Evolutionary conservation across 2,329 filamentous ascomycete species (phyloP).

Genomic region (Pestalotiopsis fici): DNA sequence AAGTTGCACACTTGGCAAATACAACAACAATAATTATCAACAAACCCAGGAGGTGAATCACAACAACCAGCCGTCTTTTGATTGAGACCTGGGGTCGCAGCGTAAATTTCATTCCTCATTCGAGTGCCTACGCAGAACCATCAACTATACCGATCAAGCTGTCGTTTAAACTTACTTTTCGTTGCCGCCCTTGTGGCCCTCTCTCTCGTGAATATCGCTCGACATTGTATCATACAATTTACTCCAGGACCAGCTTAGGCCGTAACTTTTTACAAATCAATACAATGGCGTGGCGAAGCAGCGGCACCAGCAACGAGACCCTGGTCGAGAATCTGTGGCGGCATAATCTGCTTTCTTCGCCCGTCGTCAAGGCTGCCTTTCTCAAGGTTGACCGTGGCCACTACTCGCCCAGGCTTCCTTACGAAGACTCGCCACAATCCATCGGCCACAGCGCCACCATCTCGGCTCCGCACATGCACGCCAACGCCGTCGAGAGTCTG

Average conservation of each 20-base stretch:
- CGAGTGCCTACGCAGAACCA: not conserved
- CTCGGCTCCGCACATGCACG: slow-evolving; percentile 64
- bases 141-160: not conserved
- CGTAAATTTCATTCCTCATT: too few relatives aligned
- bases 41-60: too few relatives aligned
- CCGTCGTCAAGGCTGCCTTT: slow-evolving; percentile 78
- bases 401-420: slow-evolving; percentile 73
- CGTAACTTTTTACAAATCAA: not conserved
- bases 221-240: not conserved
- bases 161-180: not conserved
- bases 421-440: slow-evolving; percentile 59
- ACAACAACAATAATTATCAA: too few relatives aligned
- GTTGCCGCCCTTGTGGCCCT: not conserved
- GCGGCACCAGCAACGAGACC: slow-evolving; percentile 71
- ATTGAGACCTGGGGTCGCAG: too few relatives aligned
- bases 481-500: slow-evolving; percentile 51
- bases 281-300: slow-evolving; percentile 88
- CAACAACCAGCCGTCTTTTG: too few relatives aligned
- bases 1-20: too few relatives aligned
- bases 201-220: not conserved
- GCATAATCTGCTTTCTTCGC: slow-evolving; percentile 72
- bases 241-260: slow-evolving; percentile 15
- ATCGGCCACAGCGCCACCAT: slow-evolving; percentile 60
- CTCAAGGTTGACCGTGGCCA: slow-evolving; percentile 82
- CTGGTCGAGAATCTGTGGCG: slow-evolving; percentile 77